These are phyloP conservation scores for Saitozyma podzolica DNA, from an alignment of 768 basidiomycete genomes.

Conservation along the genomic window DNA sequence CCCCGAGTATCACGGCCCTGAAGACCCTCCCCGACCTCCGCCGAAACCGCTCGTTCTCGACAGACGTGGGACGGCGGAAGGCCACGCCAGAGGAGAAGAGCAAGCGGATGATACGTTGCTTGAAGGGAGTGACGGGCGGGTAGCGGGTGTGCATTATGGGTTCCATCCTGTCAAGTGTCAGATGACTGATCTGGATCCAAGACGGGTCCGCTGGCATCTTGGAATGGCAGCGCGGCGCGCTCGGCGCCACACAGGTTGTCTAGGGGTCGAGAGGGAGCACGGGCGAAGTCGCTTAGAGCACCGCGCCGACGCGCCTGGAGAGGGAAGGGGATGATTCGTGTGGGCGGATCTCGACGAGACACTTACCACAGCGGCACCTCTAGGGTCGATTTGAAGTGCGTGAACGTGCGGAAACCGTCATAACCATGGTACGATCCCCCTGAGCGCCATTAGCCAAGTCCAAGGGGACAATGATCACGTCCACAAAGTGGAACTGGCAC, in stretches of 20 bases:
- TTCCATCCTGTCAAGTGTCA: constrained; percentile 34
- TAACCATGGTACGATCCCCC: constrained; percentile 49
- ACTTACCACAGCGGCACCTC: constrained; percentile 25
- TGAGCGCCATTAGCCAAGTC: constrained; percentile 1
- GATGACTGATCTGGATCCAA: background rate
- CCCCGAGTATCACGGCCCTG: background rate
- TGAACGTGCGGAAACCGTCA: constrained; percentile 47
- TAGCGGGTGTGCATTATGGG: constrained; percentile 45
- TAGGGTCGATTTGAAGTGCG: constrained; percentile 34
- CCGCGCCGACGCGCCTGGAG: background rate
- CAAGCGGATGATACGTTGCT: constrained; percentile 14
- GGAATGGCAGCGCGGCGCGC: background rate
- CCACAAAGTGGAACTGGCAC: background rate
- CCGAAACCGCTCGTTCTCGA: constrained; percentile 5
- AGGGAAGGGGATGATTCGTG: background rate
- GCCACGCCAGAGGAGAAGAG: constrained; percentile 5
- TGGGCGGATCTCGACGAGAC: too few species aligned
- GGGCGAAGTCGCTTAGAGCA: constrained; percentile 9
- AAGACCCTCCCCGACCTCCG: background rate
- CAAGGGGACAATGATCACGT: background rate
- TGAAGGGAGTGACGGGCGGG: constrained; percentile 28
- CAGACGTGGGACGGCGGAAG: constrained; percentile 3
- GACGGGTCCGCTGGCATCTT: constrained; percentile 12
- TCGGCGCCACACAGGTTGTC: background rate
- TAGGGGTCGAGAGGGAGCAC: background rate